Percentiles rank a stretch among this genome's conserved stretches.
Conservation (phyloP, 495 filamentous ascomycete species). For the Neurospora sp. region DNA sequence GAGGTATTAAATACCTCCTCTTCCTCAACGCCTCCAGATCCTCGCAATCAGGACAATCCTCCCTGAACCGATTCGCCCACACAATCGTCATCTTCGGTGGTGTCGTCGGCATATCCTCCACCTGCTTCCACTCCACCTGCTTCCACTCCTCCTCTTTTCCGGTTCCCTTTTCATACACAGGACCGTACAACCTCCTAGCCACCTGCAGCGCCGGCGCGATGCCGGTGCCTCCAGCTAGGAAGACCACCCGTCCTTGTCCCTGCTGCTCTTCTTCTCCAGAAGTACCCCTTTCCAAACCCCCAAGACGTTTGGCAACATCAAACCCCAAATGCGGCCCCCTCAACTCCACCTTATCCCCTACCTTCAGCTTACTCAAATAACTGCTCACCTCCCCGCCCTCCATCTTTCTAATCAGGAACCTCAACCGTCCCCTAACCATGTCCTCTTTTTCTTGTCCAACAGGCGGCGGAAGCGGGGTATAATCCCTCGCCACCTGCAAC, state of each 20-base stretch:
- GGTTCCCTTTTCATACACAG: conserved; percentile 17
- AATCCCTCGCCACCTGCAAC: conserved; percentile 76
- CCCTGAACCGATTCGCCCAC: conserved; percentile 34
- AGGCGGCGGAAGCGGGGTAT: conserved; percentile 71
- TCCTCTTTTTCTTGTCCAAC: conserved; percentile 48
- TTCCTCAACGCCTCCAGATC: not conserved
- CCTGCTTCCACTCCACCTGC: conserved; percentile 16
- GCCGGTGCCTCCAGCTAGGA: conserved; percentile 87
- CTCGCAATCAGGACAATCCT: conserved; percentile 16
- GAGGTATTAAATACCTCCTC: not conserved
- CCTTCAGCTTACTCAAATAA: conserved; percentile 53
- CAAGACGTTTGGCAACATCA: conserved; percentile 41
- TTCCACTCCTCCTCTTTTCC: conserved; percentile 19
- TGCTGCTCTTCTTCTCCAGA: not conserved
- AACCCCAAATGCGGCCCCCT: conserved; percentile 71
- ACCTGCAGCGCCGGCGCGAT: conserved; percentile 85
- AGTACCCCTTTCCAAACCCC: not conserved
- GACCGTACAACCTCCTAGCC: conserved; percentile 45
- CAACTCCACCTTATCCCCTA: conserved; percentile 56
- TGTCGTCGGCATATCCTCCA: not conserved
- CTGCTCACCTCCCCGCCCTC: conserved; percentile 43
- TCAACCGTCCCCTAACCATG: conserved; percentile 23
- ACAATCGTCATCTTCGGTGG: conserved; percentile 17
- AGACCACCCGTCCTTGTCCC: conserved; percentile 53
- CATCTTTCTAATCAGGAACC: conserved; percentile 41